Base-by-base conservation (phyloP, 352 stramenopile genomes). In the Globisporangium paddicum region DNA sequence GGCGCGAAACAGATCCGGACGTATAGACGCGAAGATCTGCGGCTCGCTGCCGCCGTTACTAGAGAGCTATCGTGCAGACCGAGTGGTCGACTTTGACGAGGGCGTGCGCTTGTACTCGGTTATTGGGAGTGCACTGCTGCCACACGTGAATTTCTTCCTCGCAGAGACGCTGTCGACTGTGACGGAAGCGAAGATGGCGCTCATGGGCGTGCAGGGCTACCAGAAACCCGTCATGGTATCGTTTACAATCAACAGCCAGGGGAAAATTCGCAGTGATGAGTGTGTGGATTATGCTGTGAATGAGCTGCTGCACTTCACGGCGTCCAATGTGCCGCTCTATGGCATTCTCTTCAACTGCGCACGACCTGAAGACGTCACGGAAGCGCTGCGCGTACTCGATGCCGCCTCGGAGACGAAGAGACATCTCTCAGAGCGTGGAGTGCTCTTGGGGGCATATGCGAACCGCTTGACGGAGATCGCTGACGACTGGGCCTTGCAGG, bases 321-420 rank as follows among this genome's bases (percentile, higher is more conserved):
- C 58, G 1, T 49, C 55, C 11, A 58, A 7, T 8, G 50, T 51
- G 6, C 30, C 68, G 34, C 61, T 96, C 2, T 60, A 82, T 41
- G 89, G 63, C 16, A 72, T 98, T 60, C 64, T 97, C 3, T 97
- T 98, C 63, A 98, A 97, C 68, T 98, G 89, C 49, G 86, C 72
- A 37, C 77, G 92, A 54, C 89, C 89, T 1, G 89, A 97, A 64
- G 68, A 83, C 9, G 90, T 97, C 37, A 89, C 77, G 18, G 81
- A 75, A 61, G 89, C 86, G 18, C 66, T 97, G 3, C n/a, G 57
- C 49, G 63, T 77, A 23, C 71, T 97, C 46, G 40, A 67, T 35
- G 42, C 45, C 6, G 55, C 83, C 57, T 18, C 77, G 0, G 34
- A 63, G 0, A 59, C 26, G 23, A 44, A 10, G 26, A 28, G 45